Percentiles rank a stretch among this genome's conserved stretches.
Conservation (phyloP, 208 protist species). For the Crithidia fasciculata region DNA sequence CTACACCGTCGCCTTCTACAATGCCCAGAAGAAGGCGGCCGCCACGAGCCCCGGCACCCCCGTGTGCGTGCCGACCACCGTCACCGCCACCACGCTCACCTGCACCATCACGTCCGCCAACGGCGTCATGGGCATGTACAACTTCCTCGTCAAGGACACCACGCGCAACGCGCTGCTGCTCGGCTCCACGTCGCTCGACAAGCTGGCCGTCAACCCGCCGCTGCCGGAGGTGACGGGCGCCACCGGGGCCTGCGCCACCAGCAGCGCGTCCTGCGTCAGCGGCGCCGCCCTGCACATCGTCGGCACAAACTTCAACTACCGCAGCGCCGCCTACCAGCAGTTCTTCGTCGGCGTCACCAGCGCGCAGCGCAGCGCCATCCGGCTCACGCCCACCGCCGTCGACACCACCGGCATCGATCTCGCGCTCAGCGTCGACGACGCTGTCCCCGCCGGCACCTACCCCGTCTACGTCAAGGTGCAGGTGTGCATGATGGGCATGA, state of each 20-base stretch:
- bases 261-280: constrained; percentile 32
- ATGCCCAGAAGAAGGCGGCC: constrained; percentile 3
- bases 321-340: constrained; percentile 26
- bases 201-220: constrained; percentile 34
- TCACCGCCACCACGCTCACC: constrained; percentile 22
- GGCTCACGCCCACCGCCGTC: constrained; percentile 20
- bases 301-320: constrained; percentile 41
- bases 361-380: constrained; percentile 31
- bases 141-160: constrained; percentile 34
- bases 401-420: constrained; percentile 8
- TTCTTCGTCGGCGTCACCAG: constrained; percentile 32
- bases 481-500: constrained; percentile 34
- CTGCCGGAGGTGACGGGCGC: constrained; percentile 31
- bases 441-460: constrained; percentile 21
- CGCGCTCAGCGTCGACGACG: constrained; percentile 16
- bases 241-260: constrained; percentile 33
- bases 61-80: constrained; percentile 6
- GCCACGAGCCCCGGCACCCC: constrained; percentile 5
- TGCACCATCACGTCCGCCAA: constrained; percentile 33
- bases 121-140: constrained; percentile 46
- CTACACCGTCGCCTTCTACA: constrained; percentile 48
- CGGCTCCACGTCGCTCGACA: constrained; percentile 22
- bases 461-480: constrained; percentile 38
- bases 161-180: constrained; percentile 26
- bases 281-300: constrained; percentile 27